Evolutionary conservation across 768 basidiomycete genomes (phyloP).

Genomic region (Cyathus striatus): DNA sequence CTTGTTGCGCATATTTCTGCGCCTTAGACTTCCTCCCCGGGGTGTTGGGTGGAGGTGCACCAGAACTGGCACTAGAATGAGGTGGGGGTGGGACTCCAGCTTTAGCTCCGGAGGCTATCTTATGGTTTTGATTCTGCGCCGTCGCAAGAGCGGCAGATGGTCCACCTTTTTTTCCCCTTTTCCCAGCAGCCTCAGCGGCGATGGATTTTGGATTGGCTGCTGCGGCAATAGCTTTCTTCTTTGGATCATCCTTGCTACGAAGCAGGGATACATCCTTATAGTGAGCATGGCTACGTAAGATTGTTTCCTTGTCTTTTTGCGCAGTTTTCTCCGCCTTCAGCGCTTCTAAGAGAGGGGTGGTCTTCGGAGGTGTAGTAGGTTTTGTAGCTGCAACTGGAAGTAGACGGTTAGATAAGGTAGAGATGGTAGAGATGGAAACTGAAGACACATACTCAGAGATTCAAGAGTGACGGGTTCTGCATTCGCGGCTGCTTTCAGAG

Average conservation of each 20-base stretch:
- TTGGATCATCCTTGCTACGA: constrained; percentile 35
- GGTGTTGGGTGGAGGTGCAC: constrained; percentile 9
- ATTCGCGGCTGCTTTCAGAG: constrained; percentile 47
- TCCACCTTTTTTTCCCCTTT: constrained; percentile 6
- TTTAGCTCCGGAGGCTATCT: not conserved
- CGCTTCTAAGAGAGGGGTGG: constrained; percentile 90
- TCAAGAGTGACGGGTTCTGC: constrained; percentile 62
- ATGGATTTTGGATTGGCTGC: constrained; percentile 9
- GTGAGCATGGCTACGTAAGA: constrained; percentile 67
- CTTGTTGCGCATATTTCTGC: constrained; percentile 3
- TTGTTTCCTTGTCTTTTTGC: constrained; percentile 68
- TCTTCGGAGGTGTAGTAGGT: constrained; percentile 59
- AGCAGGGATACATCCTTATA: constrained; percentile 46
- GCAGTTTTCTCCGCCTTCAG: constrained; percentile 80
- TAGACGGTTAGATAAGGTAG: not conserved
- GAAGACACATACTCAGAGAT: constrained; percentile 55
- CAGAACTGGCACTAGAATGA: not conserved
- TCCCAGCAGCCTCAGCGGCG: constrained; percentile 6
- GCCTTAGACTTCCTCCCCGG: constrained; percentile 5
- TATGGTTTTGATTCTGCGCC: not conserved
- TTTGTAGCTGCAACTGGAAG: constrained; percentile 59
- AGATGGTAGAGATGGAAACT: constrained; percentile 1
- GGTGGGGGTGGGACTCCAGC: not conserved
- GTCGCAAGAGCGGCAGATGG: not conserved
- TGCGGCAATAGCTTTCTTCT: constrained; percentile 19